Percentiles rank a stretch among this genome's conserved stretches.
phyloP scores from a whole-genome alignment of 2,329 filamentous ascomycete genomes.

The Aureobasidium uvarum region DNA sequence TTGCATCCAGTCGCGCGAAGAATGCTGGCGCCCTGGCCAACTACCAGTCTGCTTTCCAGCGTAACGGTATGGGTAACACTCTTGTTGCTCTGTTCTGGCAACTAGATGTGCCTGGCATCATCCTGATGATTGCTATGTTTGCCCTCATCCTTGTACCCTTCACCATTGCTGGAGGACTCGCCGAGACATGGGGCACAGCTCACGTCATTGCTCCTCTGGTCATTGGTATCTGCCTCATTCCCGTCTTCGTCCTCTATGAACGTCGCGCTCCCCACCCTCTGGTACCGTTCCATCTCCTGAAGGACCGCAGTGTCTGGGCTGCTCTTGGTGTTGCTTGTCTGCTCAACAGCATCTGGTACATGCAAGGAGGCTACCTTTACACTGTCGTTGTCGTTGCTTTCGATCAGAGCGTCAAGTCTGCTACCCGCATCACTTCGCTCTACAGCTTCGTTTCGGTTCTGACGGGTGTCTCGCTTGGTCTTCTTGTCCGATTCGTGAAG shows the following conservation, averaged over 20 bases:
- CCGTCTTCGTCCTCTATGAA: conserved; percentile 44
- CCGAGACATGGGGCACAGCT: conserved; percentile 39
- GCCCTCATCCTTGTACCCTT: conserved; percentile 69
- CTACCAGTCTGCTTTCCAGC: conserved; percentile 48
- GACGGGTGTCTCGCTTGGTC: conserved; percentile 52
- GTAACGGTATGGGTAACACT: conserved; percentile 43
- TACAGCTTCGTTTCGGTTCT: conserved; percentile 61
- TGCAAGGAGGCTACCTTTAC: conserved; percentile 64
- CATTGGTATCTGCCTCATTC: conserved; percentile 40
- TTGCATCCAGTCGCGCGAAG: conserved; percentile 55
- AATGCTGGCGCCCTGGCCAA: conserved; percentile 50
- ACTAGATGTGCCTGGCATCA: conserved; percentile 58
- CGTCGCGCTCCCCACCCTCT: conserved; percentile 43
- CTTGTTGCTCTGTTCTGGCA: conserved; percentile 54
- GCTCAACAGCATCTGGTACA: conserved; percentile 60
- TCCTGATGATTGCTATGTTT: conserved; percentile 61
- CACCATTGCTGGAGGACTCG: conserved; percentile 48
- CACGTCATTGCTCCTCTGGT: conserved; percentile 46
- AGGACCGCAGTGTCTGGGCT: conserved; percentile 64
- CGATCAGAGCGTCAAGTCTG: conserved; percentile 55
- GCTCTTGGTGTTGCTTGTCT: conserved; percentile 59
- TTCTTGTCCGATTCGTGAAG: conserved; percentile 32
- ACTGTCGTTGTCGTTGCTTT: conserved; percentile 62
- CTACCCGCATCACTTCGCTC: conserved; percentile 59
- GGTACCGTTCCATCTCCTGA: conserved; percentile 52